Evolutionary conservation across 306 rosid species (phyloP).

Genomic region (peach (Prunus persica)): Prunus_persica_NCBIv2 NC_034013.1:14997501-14998000

Average conservation of each 20-base stretch:
- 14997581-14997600: slow-evolving; percentile 11
- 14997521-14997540: background rate
- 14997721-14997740: slow-evolving; percentile 12
- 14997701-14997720: background rate
- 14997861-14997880: background rate
- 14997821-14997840: background rate
- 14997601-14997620: background rate
- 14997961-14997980: background rate
- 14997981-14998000: slow-evolving; percentile 4
- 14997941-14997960: background rate
- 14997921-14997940: background rate
- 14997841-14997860: background rate
- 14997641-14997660: background rate
- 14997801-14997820: too few relatives aligned
- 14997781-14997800: background rate
- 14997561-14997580: background rate
- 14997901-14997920: background rate
- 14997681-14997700: background rate
- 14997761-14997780: background rate
- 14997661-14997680: background rate
- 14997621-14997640: slow-evolving; percentile 1
- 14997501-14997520: background rate
- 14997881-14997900: background rate
- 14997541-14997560: slow-evolving; percentile 9
- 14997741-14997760: background rate